Conservation (phyloP, 140 eudicot species). For the Senecio squalidus region DNA sequence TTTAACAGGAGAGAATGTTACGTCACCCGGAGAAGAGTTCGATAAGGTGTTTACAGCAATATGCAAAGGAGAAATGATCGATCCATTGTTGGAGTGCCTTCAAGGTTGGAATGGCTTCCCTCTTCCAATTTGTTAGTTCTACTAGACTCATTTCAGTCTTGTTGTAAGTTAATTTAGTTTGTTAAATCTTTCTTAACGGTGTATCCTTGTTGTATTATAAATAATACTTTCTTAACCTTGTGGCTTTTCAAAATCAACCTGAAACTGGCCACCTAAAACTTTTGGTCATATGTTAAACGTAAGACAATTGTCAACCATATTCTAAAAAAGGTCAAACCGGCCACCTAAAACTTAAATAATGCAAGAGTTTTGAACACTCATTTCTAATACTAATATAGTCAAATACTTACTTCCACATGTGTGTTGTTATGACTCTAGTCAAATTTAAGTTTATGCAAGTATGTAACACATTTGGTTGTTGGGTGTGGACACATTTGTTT, state of each 20-base stretch:
- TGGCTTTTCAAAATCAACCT: too few species aligned
- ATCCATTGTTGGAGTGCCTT: slow-evolving; percentile 73
- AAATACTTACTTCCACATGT: not conserved
- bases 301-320: too few species aligned
- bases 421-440: not conserved
- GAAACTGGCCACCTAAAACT: too few species aligned
- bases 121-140: slow-evolving; percentile 63
- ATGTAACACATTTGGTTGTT: not conserved
- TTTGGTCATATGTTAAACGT: too few species aligned
- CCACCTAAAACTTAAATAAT: too few species aligned
- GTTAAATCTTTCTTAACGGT: not conserved
- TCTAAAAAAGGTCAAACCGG: not conserved
- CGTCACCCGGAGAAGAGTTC: slow-evolving; percentile 76
- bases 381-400: too few species aligned
- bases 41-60: slow-evolving; percentile 72
- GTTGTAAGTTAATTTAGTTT: slow-evolving; percentile 3
- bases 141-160: not conserved
- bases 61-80: slow-evolving; percentile 48
- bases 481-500: not conserved
- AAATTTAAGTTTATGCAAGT: not conserved
- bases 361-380: too few species aligned
- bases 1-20: slow-evolving; percentile 66
- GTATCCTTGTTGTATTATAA: slow-evolving; percentile 4
- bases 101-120: slow-evolving; percentile 78
- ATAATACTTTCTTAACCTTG: not conserved